These are phyloP conservation scores for Diaporthe velutina DNA, from an alignment of 2,329 filamentous ascomycete species.

Conservation along the genomic window DNA sequence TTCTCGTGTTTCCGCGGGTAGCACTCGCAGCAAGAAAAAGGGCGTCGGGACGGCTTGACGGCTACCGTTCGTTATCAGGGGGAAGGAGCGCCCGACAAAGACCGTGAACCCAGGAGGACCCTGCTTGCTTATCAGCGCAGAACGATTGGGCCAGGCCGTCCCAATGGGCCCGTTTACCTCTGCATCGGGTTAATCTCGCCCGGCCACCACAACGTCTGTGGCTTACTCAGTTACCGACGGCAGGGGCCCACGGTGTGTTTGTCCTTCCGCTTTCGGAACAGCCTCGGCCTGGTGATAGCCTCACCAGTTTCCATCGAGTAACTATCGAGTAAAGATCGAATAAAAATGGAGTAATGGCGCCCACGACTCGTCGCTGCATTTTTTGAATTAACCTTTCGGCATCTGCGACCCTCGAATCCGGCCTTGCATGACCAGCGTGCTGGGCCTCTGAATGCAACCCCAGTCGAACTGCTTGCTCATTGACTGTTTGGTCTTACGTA, in stretches of 20 bases:
- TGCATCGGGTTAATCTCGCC: constrained; percentile 21
- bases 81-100: constrained; percentile 9
- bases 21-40: neutral
- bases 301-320: constrained; percentile 37
- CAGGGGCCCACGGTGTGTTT: neutral
- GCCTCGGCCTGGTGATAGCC: constrained; percentile 15
- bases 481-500: constrained; percentile 1
- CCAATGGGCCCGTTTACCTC: neutral
- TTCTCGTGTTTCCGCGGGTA: constrained; percentile 25
- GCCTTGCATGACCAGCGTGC: constrained; percentile 5
- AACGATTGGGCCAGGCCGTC: neutral
- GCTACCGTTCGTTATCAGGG: constrained; percentile 18
- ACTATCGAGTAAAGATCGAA: constrained; percentile 38
- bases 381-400: neutral
- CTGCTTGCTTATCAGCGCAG: constrained; percentile 18
- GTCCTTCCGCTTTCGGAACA: constrained; percentile 17
- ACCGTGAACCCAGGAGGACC: neutral
- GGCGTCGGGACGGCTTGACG: neutral
- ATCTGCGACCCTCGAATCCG: neutral
- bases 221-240: neutral
- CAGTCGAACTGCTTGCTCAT: neutral
- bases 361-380: neutral
- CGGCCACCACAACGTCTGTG: neutral
- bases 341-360: constrained; percentile 36
- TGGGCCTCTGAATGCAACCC: neutral